A percentile compares a stretch with the other conserved stretches of the same genome.
phyloP scores from a whole-genome alignment of 2,329 filamentous ascomycete genomes.

The Aspergillus costaricaensis region DNA sequence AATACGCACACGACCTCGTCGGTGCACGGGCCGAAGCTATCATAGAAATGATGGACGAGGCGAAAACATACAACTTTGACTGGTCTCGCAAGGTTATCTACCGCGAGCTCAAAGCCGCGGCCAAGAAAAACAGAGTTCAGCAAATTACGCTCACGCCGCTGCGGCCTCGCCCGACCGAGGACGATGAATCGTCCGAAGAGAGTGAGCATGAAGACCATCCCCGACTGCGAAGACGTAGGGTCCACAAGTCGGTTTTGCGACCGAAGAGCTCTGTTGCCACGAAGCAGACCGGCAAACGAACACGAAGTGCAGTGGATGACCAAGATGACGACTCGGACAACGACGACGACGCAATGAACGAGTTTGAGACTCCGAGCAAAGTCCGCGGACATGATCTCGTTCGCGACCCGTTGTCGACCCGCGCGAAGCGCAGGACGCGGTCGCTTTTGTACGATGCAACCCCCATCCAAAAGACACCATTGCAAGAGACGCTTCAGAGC shows the following conservation, averaged over 20 bases:
- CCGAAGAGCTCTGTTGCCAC: constrained; percentile 44
- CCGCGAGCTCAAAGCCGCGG: constrained; percentile 41
- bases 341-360: constrained; percentile 31
- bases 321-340: constrained; percentile 32
- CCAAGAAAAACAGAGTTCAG: constrained; percentile 30
- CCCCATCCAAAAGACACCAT: constrained; percentile 28
- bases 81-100: constrained; percentile 47
- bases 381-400: constrained; percentile 35
- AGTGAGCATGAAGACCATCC: constrained; percentile 30
- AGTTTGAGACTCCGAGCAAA: constrained; percentile 39
- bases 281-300: constrained; percentile 46
- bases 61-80: constrained; percentile 37
- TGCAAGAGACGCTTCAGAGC: constrained; percentile 32
- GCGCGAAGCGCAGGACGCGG: constrained; percentile 32
- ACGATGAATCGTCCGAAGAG: constrained; percentile 38
- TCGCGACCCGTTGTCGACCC: constrained; percentile 35
- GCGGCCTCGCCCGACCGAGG: constrained; percentile 28
- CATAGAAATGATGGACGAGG: constrained; percentile 41
- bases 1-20: constrained; percentile 42
- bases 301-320: constrained; percentile 32
- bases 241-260: constrained; percentile 48
- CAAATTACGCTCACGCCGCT: constrained; percentile 37
- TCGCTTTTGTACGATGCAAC: constrained; percentile 34
- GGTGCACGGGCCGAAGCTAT: constrained; percentile 34
- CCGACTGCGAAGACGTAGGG: constrained; percentile 30